These are phyloP conservation scores for Geotrichum cucujoidarum DNA, from an alignment of 1,139 yeast genomes.

Conservation along the genomic window DNA sequence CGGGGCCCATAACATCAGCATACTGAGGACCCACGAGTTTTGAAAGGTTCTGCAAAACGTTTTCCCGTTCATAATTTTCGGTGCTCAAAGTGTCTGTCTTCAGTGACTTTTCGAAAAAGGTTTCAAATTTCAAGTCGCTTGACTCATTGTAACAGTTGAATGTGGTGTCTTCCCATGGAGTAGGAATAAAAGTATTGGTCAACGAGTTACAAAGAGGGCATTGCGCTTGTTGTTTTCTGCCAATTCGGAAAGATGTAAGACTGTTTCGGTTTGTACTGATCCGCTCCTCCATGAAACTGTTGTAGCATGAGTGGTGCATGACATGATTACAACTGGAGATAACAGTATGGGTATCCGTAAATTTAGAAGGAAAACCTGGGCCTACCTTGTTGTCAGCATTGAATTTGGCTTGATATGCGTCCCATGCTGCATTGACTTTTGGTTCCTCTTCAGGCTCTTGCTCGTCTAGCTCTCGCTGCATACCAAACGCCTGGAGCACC, in stretches of 20 bases:
- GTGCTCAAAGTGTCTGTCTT: neutral
- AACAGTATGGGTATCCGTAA: constrained; percentile 42
- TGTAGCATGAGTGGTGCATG: constrained; percentile 77
- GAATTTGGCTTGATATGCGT: constrained; percentile 36
- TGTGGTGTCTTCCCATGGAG: constrained; percentile 43
- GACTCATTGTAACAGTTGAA: too few relatives aligned
- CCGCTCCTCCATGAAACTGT: constrained; percentile 55
- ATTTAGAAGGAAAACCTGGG: constrained; percentile 57
- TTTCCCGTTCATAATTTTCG: neutral
- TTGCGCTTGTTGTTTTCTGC: too few relatives aligned
- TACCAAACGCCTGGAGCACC: constrained; percentile 61
- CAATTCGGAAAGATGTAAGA: too few relatives aligned
- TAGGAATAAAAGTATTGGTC: constrained; percentile 77
- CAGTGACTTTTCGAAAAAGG: neutral
- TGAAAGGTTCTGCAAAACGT: too few relatives aligned
- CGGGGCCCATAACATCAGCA: neutral
- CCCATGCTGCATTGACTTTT: constrained; percentile 36
- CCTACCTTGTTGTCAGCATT: constrained; percentile 50
- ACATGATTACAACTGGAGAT: constrained; percentile 91
- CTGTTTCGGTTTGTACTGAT: constrained; percentile 74
- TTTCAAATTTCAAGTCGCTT: constrained; percentile 8
- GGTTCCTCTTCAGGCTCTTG: constrained; percentile 31
- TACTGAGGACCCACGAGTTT: constrained; percentile 1
- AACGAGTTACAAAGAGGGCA: constrained; percentile 91
- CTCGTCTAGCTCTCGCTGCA: constrained; percentile 46